phyloP scores from a whole-genome alignment of 1,139 yeast species.

The Tardiomyces depauwii region DNA sequence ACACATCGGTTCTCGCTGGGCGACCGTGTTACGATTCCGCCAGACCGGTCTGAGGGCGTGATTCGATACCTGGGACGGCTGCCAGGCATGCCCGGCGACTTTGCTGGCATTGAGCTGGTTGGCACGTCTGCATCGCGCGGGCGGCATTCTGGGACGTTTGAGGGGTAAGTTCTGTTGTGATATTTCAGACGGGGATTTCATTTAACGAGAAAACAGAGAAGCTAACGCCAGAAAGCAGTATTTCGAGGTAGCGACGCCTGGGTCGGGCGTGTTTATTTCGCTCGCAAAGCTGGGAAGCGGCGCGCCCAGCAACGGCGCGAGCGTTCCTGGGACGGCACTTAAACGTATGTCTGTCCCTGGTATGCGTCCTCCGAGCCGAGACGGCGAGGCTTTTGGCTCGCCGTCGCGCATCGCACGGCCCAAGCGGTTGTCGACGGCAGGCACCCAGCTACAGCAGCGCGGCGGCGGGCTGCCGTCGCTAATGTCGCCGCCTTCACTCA shows the following conservation, averaged over 20 bases:
- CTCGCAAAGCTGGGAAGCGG: conserved; percentile 3
- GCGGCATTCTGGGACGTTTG: conserved; percentile 64
- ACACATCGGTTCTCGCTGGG: background rate
- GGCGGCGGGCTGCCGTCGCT: background rate
- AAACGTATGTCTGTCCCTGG: background rate
- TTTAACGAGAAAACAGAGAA: conserved; percentile 15
- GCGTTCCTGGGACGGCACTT: background rate
- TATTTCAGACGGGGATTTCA: conserved; percentile 57
- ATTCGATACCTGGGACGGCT: conserved; percentile 67
- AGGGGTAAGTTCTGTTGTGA: conserved; percentile 38
- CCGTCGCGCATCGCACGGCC: background rate
- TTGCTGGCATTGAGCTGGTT: conserved; percentile 76
- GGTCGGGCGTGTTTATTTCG: conserved; percentile 16
- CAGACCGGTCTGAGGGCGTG: conserved; percentile 32
- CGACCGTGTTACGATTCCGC: background rate
- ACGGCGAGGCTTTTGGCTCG: background rate
- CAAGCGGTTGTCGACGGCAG: background rate
- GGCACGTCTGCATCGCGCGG: conserved; percentile 60
- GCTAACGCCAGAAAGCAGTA: background rate
- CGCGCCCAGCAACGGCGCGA: background rate
- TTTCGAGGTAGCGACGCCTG: conserved; percentile 4
- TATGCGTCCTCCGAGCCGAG: background rate
- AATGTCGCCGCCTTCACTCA: background rate
- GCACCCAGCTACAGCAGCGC: background rate
- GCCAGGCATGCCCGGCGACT: conserved; percentile 62